Base-by-base conservation (phyloP, 192 early-diverging fungal genomes). In the Coemansia sp. region DNA sequence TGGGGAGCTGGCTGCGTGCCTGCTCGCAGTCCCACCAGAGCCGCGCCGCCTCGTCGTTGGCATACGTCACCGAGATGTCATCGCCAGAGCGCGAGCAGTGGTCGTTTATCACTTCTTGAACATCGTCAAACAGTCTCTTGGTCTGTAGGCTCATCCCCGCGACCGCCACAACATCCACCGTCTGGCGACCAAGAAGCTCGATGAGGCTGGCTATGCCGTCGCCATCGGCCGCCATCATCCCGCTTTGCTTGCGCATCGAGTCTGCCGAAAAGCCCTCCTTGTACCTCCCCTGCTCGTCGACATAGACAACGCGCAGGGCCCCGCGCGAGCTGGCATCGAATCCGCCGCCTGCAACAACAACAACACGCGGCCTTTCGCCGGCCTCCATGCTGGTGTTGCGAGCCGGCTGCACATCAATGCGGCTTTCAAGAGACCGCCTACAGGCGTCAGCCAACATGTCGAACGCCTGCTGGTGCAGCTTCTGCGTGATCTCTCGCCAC, bases 21-120 rank as follows among this genome's bases (percentile, higher is more conserved):
- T 84, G 79, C 33, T 86, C 87, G 44, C 87, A 89, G 62, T 91
- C 89, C 72, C 92, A 92, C 69, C 85, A 94, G 9, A 97, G 65
- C 19, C 91, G 84, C 1, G 97, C 95, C 0, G 87, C 87, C 60
- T 96, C 93, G 78, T 99, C 97, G 50, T 90, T 87, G 10, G 91
- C 88, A 58, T 94, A 86, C 4, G 87, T 82, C 25, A 97, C 83
- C 6, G 79, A 4, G 2, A 85, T 58, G 37, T 86, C 81, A 50
- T 85, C 86, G 29, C 70, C 44, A 17, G 79, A 57, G 10, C 83
- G 81, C 20, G 55, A 23, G 45, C 70, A 68, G 52, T 85, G 72
- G 50, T 86, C 84, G 31, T 70, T 70, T 30, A 87, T 74, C 33
- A 82, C 67, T 22, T 74, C 81, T 59, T 84, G 70, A 37, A 93